phyloP scores from a whole-genome alignment of 2,329 filamentous ascomycete species.

The Monosporascus sp. region DNA sequence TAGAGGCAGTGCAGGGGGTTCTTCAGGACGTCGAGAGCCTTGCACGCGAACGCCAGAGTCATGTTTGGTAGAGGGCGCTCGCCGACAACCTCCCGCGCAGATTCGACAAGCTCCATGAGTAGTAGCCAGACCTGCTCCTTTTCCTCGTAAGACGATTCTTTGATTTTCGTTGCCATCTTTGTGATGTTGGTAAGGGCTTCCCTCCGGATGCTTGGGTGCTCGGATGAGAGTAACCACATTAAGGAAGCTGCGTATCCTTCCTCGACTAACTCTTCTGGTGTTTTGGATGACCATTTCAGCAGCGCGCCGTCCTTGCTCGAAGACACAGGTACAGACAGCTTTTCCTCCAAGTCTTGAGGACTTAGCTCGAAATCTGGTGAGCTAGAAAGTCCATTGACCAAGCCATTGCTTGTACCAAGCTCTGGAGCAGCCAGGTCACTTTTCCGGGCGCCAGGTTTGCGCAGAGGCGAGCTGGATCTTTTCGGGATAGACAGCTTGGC shows the following conservation, averaged over 20 bases:
- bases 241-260: conserved; percentile 67
- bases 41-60: conserved; percentile 68
- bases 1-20: conserved; percentile 81
- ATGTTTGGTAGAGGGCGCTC: conserved; percentile 62
- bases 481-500: conserved; percentile 21
- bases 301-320: conserved; percentile 47
- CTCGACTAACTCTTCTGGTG: conserved; percentile 71
- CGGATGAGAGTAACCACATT: conserved; percentile 69
- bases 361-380: conserved; percentile 19
- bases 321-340: conserved; percentile 44
- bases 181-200: conserved; percentile 68
- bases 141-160: conserved; percentile 67
- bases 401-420: background rate
- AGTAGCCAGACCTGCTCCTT: conserved; percentile 75
- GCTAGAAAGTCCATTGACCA: background rate
- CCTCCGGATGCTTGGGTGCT: conserved; percentile 68
- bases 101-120: conserved; percentile 74
- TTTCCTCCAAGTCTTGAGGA: conserved; percentile 42
- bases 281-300: conserved; percentile 67
- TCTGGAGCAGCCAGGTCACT: background rate
- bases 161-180: conserved; percentile 57
- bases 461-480: conserved; percentile 1
- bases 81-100: conserved; percentile 51
- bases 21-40: conserved; percentile 62
- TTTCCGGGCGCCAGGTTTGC: background rate